Evolutionary conservation across 2,329 filamentous ascomycete genomes (phyloP), one percentile per base, ranked within the genome.

Genomic region (Didymella sp.): DNA sequence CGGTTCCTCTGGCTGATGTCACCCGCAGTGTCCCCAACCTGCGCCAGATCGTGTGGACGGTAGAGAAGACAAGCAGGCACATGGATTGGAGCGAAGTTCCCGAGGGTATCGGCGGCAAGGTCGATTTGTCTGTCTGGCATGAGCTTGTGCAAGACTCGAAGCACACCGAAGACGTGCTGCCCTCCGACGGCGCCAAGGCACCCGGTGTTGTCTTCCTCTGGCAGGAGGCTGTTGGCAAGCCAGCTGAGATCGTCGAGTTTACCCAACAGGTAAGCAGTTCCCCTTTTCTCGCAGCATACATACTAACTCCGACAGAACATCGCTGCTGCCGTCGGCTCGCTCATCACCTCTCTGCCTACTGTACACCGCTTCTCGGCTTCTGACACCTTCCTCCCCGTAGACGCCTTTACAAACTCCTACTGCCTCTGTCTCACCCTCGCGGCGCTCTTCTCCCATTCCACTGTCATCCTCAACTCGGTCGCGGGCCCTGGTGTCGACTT

Each of bases 1-100:
- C 89, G n/a, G 85, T 98, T 56, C 91, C 95, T 21, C 86, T 96
- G 40, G 88, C 92, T 60, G 79, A 84, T 33, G 84, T 96, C 12
- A 84, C 87, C 49, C 85, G 88, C 68, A 83, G 81, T 50, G 92
- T 90, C 68, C 83, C 88, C 5, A 83, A 84, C 33, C 82, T 99
- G 42, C 88, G 74, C 59, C 87, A 92, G 65, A 83, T 96, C 28
- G 85, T 97, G 66, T 98, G 93, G 91, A 93, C 97, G 12, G 92
- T 96, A 5, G 94, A 97, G 68, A 86, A 92, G 70, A 92, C 92
- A 38, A 97, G 88, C 79, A 86, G 87, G 66, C 94, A 98, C 73
- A 89, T 99, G 84, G 93, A 96, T 77, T 99, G 94, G 93, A 93
- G 91, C 67, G 91, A 94, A 72, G 86, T 93, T 2, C 92, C 93